Evolutionary conservation across 2,329 filamentous ascomycete genomes (phyloP).

Genomic region (Calonectria leucothoes): DNA sequence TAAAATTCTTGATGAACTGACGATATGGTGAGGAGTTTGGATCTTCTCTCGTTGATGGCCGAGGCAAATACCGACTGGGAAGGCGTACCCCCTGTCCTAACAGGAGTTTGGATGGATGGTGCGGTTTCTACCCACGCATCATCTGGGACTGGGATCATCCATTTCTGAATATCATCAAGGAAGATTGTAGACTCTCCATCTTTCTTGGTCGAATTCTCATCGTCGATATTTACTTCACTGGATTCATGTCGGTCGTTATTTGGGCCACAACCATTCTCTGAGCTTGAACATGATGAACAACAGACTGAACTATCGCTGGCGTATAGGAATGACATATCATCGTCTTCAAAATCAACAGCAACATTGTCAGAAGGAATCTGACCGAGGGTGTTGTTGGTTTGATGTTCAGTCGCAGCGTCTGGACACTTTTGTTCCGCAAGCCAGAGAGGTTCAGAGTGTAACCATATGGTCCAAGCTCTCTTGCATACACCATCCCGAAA

Average conservation of each 20-base stretch:
- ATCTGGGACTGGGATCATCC: background rate
- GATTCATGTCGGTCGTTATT: background rate
- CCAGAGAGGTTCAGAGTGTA: no score
- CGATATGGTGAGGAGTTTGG: background rate
- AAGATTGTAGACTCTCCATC: background rate
- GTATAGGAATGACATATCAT: background rate
- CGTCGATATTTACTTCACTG: background rate
- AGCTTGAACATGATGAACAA: background rate
- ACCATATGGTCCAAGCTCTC: no score
- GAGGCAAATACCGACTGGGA: background rate
- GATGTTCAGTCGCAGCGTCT: no score
- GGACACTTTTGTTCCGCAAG: no score
- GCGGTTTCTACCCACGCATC: background rate
- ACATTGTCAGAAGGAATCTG: no score
- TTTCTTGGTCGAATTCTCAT: background rate
- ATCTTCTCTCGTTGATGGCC: no score
- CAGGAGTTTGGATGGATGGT: background rate
- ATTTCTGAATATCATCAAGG: background rate
- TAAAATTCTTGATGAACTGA: fast-evolving
- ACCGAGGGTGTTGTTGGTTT: no score
- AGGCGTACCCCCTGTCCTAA: background rate
- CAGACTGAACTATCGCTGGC: background rate
- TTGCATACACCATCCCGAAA: no score
- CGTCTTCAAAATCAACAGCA: background rate
- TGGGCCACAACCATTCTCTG: background rate